phyloP scores from a whole-genome alignment of 164 flowering plant genomes.

The Annona squamosa region DNA sequence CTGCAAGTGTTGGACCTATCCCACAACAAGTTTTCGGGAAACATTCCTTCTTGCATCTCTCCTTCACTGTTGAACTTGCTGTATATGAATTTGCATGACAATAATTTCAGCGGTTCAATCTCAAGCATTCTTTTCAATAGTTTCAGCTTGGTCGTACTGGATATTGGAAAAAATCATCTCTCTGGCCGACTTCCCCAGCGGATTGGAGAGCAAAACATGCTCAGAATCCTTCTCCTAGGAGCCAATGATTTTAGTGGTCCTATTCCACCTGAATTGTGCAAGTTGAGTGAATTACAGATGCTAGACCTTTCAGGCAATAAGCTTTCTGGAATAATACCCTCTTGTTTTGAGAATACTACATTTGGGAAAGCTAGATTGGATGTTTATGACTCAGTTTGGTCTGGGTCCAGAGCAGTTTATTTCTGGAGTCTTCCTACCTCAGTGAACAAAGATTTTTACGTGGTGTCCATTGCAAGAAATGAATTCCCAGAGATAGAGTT shows the following conservation, averaged over 20 bases:
- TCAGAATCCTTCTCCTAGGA: conserved; percentile 2
- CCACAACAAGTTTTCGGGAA: not conserved
- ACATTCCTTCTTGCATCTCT: conserved; percentile 2
- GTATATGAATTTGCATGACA: not conserved
- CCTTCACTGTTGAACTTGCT: not conserved
- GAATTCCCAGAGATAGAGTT: conserved; percentile 9
- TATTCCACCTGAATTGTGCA: conserved; percentile 4
- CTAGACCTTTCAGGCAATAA: conserved; percentile 7
- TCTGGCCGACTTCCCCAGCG: conserved; percentile 1
- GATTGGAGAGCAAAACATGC: not conserved
- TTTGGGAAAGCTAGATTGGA: not conserved
- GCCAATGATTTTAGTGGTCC: conserved; percentile 1
- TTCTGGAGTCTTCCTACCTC: not conserved
- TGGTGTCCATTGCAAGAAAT: not conserved
- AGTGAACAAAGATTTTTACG: not conserved
- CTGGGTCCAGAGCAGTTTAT: not conserved
- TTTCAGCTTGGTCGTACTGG: not conserved
- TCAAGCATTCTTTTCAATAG: not conserved
- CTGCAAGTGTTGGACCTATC: not conserved
- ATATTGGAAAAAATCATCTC: not conserved
- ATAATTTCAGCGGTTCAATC: conserved; percentile 6
- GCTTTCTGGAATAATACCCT: conserved; percentile 1
- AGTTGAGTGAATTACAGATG: not conserved
- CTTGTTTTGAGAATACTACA: conserved; percentile 2
- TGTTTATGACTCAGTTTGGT: not conserved